A percentile compares a stretch with the other conserved stretches of the same genome.
Evolutionary conservation across 192 early-diverging fungal species (phyloP).

Genomic region (Linnemannia exigua): DNA sequence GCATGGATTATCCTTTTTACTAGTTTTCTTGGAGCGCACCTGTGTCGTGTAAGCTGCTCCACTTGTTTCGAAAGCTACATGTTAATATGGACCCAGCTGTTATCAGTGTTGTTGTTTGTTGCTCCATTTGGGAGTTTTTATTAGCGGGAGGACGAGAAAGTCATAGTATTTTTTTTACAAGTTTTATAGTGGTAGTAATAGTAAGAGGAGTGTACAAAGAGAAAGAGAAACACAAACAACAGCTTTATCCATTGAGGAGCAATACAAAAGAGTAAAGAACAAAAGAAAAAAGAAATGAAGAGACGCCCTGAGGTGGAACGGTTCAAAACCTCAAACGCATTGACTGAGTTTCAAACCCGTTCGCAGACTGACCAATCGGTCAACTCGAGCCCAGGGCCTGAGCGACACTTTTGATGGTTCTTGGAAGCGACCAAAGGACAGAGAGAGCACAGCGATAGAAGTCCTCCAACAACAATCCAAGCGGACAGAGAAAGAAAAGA

Average conservation of each 20-base stretch:
- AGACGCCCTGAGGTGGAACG: not conserved
- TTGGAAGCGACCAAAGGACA: not conserved
- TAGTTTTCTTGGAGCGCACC: no score
- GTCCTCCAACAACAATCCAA: not conserved
- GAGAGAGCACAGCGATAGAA: not conserved
- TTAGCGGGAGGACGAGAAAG: no score
- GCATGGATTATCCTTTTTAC: no score
- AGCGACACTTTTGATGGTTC: not conserved
- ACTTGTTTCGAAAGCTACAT: no score
- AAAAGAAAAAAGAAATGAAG: not conserved
- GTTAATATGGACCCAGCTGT: no score
- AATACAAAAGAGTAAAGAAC: not conserved
- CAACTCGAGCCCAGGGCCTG: not conserved
- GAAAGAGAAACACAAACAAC: not conserved
- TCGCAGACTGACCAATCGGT: not conserved
- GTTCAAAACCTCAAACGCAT: not conserved
- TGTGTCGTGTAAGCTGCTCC: no score
- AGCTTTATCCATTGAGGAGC: not conserved
- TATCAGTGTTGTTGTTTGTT: no score
- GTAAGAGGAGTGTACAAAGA: not conserved
- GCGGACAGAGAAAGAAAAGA: not conserved
- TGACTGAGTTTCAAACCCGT: slow-evolving; percentile 22
- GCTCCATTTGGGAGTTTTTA: no score
- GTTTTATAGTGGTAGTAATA: no score
- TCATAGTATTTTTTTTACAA: no score